Conservation (phyloP, 257 asterid species). For the Nicotiana knightiana region DNA sequence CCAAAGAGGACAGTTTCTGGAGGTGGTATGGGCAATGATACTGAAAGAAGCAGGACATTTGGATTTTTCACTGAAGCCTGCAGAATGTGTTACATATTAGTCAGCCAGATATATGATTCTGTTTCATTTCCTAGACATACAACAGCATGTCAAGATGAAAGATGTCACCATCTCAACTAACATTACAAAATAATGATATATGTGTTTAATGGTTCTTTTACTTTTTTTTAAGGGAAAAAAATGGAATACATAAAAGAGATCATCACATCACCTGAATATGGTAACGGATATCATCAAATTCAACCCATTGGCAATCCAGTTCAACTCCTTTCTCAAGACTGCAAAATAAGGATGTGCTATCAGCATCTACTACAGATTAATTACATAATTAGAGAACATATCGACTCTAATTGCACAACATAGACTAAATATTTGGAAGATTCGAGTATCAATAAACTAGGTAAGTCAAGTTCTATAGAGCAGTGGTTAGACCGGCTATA, state of each 20-base stretch:
- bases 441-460: background rate
- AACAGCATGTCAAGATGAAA: background rate
- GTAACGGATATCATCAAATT: constrained; percentile 87
- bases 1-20: constrained; percentile 77
- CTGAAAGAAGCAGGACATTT: constrained; percentile 58
- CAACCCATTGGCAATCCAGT: constrained; percentile 85
- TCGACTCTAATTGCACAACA: background rate
- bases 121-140: background rate
- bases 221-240: background rate
- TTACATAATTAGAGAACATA: background rate
- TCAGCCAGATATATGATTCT: background rate
- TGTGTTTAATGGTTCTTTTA: background rate
- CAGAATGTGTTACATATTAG: constrained; percentile 14
- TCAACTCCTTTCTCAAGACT: constrained; percentile 95
- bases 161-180: background rate
- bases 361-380: constrained; percentile 4
- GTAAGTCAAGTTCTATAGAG: background rate
- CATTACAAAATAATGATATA: background rate
- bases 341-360: constrained; percentile 18
- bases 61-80: constrained; percentile 85
- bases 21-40: constrained; percentile 84
- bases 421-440: background rate
- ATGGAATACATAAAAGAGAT: background rate
- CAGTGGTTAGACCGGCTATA: too few species aligned
- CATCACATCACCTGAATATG: constrained; percentile 68